phyloP scores from a whole-genome alignment of 176 grass and related monocot genomes.

The Dactylis glomerata region DNA sequence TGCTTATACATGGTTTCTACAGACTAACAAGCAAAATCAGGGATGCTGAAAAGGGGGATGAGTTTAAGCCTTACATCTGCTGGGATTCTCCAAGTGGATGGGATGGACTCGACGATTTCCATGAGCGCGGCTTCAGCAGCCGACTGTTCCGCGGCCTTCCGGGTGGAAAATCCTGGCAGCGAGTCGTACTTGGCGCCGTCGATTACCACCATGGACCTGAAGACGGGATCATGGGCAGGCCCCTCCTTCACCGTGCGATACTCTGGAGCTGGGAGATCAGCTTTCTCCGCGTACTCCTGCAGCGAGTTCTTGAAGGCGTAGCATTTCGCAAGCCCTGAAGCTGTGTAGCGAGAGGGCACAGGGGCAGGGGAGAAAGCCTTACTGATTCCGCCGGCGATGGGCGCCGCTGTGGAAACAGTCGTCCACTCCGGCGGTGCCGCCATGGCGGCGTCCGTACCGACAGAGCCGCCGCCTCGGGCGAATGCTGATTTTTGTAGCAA shows the following conservation, averaged over 20 bases:
- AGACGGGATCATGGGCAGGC: constrained; percentile 78
- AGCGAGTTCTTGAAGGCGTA: constrained; percentile 93
- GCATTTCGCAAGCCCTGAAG: constrained; percentile 63
- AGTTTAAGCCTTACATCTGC: constrained; percentile 24
- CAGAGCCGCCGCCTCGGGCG: neutral
- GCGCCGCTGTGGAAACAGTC: too few species aligned
- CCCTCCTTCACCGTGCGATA: constrained; percentile 84
- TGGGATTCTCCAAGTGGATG: constrained; percentile 8
- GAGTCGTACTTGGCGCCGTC: constrained; percentile 65
- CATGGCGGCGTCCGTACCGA: neutral
- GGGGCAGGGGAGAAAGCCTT: neutral
- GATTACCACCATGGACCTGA: constrained; percentile 71
- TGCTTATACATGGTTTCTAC: neutral
- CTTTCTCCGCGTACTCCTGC: constrained; percentile 78
- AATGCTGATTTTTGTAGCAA: neutral
- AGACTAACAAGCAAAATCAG: neutral
- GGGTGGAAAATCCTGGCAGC: constrained; percentile 72
- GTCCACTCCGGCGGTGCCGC: neutral
- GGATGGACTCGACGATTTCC: constrained; percentile 48
- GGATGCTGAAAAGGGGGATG: neutral
- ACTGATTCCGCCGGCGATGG: constrained; percentile 7
- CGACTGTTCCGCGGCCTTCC: constrained; percentile 86
- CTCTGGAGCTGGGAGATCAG: constrained; percentile 53
- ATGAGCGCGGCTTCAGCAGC: constrained; percentile 76
- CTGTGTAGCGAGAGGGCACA: neutral